A percentile compares a stretch with the other conserved stretches of the same genome.
Evolutionary conservation across 176 grass and related monocot genomes (phyloP).

Genomic region (Bromus sterilis): DNA sequence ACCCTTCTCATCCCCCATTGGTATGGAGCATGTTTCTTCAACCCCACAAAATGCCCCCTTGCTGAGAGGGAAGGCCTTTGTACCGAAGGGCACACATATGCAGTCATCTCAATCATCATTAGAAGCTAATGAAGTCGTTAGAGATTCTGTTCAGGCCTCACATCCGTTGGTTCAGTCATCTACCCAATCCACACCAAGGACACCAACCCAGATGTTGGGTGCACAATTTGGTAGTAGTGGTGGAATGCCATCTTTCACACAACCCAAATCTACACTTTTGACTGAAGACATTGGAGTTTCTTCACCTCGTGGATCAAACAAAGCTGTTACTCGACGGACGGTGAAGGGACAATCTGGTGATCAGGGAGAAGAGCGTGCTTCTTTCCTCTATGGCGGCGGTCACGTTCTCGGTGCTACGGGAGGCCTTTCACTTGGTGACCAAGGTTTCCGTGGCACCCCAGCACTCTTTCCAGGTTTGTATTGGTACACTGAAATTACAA

Average conservation of each 20-base stretch:
- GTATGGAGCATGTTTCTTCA: constrained; percentile 13
- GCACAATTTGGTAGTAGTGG: constrained; percentile 22
- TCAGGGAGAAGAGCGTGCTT: constrained; percentile 31
- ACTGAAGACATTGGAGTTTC: constrained; percentile 24
- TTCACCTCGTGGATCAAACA: constrained; percentile 46
- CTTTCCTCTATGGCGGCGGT: constrained; percentile 41
- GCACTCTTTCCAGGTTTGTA: constrained; percentile 81
- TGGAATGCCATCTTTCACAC: constrained; percentile 30
- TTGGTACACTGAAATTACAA: background rate
- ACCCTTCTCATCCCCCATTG: constrained; percentile 25
- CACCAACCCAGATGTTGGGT: constrained; percentile 28
- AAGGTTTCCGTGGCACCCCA: constrained; percentile 77
- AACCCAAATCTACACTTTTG: constrained; percentile 22
- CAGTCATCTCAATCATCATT: background rate
- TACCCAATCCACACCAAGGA: constrained; percentile 19
- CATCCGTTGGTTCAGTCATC: too few species aligned
- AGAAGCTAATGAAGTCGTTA: too few species aligned
- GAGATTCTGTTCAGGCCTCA: too few species aligned
- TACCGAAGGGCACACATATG: constrained; percentile 15
- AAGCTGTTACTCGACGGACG: constrained; percentile 14
- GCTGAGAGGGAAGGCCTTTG: constrained; percentile 41
- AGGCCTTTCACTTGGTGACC: constrained; percentile 60
- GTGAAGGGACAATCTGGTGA: constrained; percentile 37
- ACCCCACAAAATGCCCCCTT: constrained; percentile 23
- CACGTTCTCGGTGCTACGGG: constrained; percentile 57